These are phyloP conservation scores for Aureobasidium sp. DNA, from an alignment of 2,329 filamentous ascomycete species.

Conservation along the genomic window DNA sequence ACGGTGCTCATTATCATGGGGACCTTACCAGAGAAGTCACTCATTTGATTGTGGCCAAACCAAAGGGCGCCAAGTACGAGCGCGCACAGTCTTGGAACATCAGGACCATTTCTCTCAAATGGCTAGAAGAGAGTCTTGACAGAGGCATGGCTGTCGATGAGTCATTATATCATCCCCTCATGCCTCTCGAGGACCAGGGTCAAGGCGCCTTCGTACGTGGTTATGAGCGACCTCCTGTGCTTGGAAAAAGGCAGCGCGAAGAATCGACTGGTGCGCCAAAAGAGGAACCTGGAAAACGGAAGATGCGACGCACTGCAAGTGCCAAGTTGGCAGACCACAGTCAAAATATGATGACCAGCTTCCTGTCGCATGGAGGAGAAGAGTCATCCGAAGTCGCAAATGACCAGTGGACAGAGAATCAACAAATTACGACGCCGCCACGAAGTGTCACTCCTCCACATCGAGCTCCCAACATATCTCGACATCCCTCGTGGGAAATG, in stretches of 20 bases:
- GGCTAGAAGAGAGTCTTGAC: slow-evolving; percentile 75
- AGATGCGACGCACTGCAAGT: slow-evolving; percentile 81
- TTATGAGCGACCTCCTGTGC: slow-evolving; percentile 4
- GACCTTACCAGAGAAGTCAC: slow-evolving; percentile 82
- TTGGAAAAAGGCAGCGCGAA: slow-evolving; percentile 50
- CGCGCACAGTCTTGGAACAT: slow-evolving; percentile 80
- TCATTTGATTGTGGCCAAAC: slow-evolving; percentile 72
- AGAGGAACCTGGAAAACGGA: slow-evolving; percentile 59
- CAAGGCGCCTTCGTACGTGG: slow-evolving; percentile 54
- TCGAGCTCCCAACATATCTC: background rate
- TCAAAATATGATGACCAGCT: slow-evolving; percentile 84
- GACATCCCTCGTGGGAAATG: background rate
- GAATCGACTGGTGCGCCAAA: slow-evolving; percentile 17
- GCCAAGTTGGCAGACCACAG: slow-evolving; percentile 73
- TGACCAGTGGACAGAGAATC: slow-evolving; percentile 11
- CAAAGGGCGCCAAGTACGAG: slow-evolving; percentile 82
- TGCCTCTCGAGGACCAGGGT: slow-evolving; percentile 66
- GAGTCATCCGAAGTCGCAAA: background rate
- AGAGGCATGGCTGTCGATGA: slow-evolving; percentile 91
- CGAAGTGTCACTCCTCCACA: background rate
- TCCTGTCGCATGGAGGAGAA: slow-evolving; percentile 45
- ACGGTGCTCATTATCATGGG: slow-evolving; percentile 79
- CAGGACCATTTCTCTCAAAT: slow-evolving; percentile 71
- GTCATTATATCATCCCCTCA: slow-evolving; percentile 67
- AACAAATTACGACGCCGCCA: background rate